Percentiles rank a stretch among this genome's conserved stretches.
Conservation (phyloP, 2,329 filamentous ascomycete genomes). For the Botrytis deweyae region DNA sequence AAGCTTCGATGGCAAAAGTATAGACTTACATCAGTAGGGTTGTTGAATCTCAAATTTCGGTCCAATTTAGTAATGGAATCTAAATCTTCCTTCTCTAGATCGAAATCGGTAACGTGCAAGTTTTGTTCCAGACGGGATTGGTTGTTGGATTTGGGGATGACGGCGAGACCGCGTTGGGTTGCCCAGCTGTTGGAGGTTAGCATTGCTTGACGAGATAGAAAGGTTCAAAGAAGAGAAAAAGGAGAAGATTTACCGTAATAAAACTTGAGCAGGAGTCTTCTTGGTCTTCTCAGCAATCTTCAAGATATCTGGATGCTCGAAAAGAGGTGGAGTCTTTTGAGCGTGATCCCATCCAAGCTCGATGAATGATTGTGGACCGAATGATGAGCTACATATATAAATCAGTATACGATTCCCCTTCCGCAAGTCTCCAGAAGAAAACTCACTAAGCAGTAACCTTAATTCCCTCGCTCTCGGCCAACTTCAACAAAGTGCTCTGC, state of each 20-base stretch:
- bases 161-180: constrained; percentile 75
- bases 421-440: not conserved
- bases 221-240: no score
- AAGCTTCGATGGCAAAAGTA: no score
- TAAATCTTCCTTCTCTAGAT: constrained; percentile 65
- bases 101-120: constrained; percentile 64
- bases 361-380: constrained; percentile 75
- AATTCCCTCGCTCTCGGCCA: constrained; percentile 69
- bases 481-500: constrained; percentile 67
- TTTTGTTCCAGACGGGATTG: constrained; percentile 60
- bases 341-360: constrained; percentile 74
- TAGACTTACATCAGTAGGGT: constrained; percentile 56
- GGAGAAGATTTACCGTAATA: constrained; percentile 48
- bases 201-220: not conserved
- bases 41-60: constrained; percentile 70
- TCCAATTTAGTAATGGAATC: constrained; percentile 65
- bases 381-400: constrained; percentile 55
- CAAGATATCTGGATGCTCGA: constrained; percentile 67
- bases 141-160: constrained; percentile 77
- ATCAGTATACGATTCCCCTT: not conserved
- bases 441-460: constrained; percentile 69
- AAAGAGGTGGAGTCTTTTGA: constrained; percentile 63
- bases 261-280: constrained; percentile 75
- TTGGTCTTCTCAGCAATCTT: constrained; percentile 65
- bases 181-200: constrained; percentile 62